These are phyloP conservation scores for Ustilago cynodontis DNA, from an alignment of 1,284 basidiomycete species.

Conservation along the genomic window DNA sequence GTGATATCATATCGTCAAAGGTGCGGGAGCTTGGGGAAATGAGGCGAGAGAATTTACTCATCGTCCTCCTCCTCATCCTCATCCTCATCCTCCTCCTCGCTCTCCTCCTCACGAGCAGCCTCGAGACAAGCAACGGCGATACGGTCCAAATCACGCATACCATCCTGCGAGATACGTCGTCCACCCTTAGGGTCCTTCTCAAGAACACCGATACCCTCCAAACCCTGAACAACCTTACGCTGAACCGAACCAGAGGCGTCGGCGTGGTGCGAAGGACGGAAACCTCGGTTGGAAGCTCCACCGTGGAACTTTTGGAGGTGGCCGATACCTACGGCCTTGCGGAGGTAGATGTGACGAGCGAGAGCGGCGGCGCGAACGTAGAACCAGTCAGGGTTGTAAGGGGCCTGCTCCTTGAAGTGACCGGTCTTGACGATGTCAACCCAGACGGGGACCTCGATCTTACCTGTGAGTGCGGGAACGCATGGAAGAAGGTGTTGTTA, in stretches of 20 bases:
- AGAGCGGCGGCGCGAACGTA: constrained; percentile 98
- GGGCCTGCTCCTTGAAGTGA: constrained; percentile 96
- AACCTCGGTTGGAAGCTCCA: constrained; percentile 87
- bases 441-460: constrained; percentile 99
- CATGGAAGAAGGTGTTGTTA: neutral
- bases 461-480: constrained; percentile 73
- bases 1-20: neutral
- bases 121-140: constrained; percentile 97
- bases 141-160: constrained; percentile 95
- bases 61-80: constrained; percentile 76
- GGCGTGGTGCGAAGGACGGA: constrained; percentile 91
- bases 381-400: constrained; percentile 99
- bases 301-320: constrained; percentile 97
- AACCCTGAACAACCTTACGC: constrained; percentile 83
- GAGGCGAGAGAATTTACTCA: constrained; percentile 50
- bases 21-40: neutral
- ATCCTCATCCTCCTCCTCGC: constrained; percentile 80
- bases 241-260: constrained; percentile 79
- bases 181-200: constrained; percentile 93
- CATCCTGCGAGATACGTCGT: constrained; percentile 95
- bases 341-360: constrained; percentile 99
- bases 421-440: constrained; percentile 99
- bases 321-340: constrained; percentile 97
- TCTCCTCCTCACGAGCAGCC: constrained; percentile 84
- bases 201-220: constrained; percentile 98